These are phyloP conservation scores for Alternaria ventricosa DNA, from an alignment of 2,329 filamentous ascomycete species.

Conservation along the genomic window DNA sequence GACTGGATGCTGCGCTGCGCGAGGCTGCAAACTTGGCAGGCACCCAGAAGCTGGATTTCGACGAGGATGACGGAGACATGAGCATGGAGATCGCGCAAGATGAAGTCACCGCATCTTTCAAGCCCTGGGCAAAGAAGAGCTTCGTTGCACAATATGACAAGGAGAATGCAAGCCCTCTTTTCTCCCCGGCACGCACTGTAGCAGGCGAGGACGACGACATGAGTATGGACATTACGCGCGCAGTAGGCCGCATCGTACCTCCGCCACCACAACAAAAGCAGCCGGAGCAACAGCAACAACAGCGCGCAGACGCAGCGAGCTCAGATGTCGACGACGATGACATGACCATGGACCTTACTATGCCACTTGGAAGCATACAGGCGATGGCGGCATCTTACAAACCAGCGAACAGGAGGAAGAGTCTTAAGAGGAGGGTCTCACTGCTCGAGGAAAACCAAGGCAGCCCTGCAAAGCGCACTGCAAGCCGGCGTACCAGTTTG, in stretches of 20 bases:
- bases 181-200: slow-evolving; percentile 54
- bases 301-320: slow-evolving; percentile 36
- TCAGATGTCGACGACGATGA: slow-evolving; percentile 55
- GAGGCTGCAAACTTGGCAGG: slow-evolving; percentile 78
- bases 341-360: slow-evolving; percentile 63
- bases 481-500: slow-evolving; percentile 45
- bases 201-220: slow-evolving; percentile 65
- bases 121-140: slow-evolving; percentile 71
- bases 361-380: slow-evolving; percentile 60
- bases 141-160: slow-evolving; percentile 52
- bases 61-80: slow-evolving; percentile 55
- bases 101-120: slow-evolving; percentile 76
- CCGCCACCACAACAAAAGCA: slow-evolving; percentile 43
- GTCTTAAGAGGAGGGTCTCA: slow-evolving; percentile 54
- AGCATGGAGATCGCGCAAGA: slow-evolving; percentile 65
- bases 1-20: slow-evolving; percentile 77
- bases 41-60: slow-evolving; percentile 68
- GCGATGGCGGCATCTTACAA: slow-evolving; percentile 33
- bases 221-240: slow-evolving; percentile 93
- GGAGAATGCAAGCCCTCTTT: slow-evolving; percentile 57
- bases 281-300: slow-evolving; percentile 15
- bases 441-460: slow-evolving; percentile 46
- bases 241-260: slow-evolving; percentile 77
- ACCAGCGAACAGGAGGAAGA: slow-evolving; percentile 40
- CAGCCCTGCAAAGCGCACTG: slow-evolving; percentile 46